Evolutionary conservation across 2,329 filamentous ascomycete genomes (phyloP).

Genomic region (Ophiosphaerella herpotricha): DNA sequence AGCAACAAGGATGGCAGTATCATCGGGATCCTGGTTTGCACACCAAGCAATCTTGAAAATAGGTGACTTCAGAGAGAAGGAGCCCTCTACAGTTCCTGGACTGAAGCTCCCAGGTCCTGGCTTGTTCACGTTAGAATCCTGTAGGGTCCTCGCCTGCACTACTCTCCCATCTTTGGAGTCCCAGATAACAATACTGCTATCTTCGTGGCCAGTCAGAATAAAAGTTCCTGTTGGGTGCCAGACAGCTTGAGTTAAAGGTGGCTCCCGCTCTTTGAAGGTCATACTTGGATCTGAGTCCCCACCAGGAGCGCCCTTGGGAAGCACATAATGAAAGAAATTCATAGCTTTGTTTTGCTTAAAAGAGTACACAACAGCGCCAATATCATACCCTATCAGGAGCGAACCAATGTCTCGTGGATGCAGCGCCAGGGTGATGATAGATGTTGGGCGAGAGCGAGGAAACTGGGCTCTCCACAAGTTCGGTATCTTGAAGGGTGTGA

Average conservation of each 20-base stretch:
- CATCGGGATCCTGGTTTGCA: constrained; percentile 89
- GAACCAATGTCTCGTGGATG: constrained; percentile 93
- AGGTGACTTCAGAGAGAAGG: constrained; percentile 69
- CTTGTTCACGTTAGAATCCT: constrained; percentile 73
- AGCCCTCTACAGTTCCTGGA: constrained; percentile 52
- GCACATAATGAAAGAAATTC: constrained; percentile 80
- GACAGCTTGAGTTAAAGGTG: constrained; percentile 77
- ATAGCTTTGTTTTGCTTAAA: constrained; percentile 86
- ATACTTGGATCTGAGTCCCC: constrained; percentile 68
- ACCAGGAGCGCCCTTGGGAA: constrained; percentile 83
- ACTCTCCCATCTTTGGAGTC: constrained; percentile 86
- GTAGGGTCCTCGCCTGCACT: constrained; percentile 80
- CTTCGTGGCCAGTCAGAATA: constrained; percentile 83
- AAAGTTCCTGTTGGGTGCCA: constrained; percentile 98
- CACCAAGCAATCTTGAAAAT: constrained; percentile 87
- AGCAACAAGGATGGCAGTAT: constrained; percentile 84
- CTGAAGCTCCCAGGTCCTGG: constrained; percentile 56
- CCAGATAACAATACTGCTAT: constrained; percentile 92
- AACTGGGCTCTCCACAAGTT: constrained; percentile 84
- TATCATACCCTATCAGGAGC: constrained; percentile 85
- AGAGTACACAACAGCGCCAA: constrained; percentile 87
- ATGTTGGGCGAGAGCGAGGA: constrained; percentile 65
- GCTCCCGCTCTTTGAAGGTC: constrained; percentile 67
- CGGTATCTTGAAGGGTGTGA: constrained; percentile 79
- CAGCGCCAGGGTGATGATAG: constrained; percentile 77